Evolutionary conservation across 2,329 filamentous ascomycete species (phyloP), one percentile per base, ranked within the genome.

Genomic region (Incumbomyces lentus): DNA sequence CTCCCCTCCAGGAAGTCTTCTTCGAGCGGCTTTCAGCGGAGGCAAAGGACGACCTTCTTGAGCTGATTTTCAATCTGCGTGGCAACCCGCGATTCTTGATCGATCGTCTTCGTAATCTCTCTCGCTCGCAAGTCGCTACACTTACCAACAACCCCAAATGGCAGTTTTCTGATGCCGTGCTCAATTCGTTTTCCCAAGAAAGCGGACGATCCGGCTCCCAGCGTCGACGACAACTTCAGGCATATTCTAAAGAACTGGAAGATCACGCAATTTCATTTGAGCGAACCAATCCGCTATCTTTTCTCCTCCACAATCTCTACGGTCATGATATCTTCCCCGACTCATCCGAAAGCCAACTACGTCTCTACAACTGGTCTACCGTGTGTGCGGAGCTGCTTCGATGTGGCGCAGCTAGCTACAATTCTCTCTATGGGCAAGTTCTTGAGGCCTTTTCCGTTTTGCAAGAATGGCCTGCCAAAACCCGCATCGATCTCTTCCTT

Each of bases 401-500:
- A 39, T 79, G 87, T 52, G 81, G 79, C 58, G 88, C 84, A 60
- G 79, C 78, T 29, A 84, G 80, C 46, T 81, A 82, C 54, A 85
- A 92, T 60, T 81, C 84, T 47, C 83, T 95, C 47, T 74, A 95
- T 48, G 82, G 86, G 52, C 82, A 85, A 40, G 79, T 95, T 30
- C 74, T 98, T 42, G 89, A 92, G 63, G 81, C 86, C 47, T 96
- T 88, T 85, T 81, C 86, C 43, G 75, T 80, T 47, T 85, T 89
- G 75, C 81, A 86, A 52, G 82, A 89, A 64, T 96, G 90, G 89
- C 84, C 86, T 34, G 87, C 87, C 48, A 88, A 84, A 58, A 79
- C 82, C 55, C 92, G 88, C 53, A 81, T 98, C 72, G 89, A 95
- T 67, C 84, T 87, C 67, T 96, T 90, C 63, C 76, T 98, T 11